Percentiles rank a stretch among this genome's conserved stretches.
Conservation (phyloP, 1,139 yeast genomes). For the Yamadazyma dushanensis region DNA sequence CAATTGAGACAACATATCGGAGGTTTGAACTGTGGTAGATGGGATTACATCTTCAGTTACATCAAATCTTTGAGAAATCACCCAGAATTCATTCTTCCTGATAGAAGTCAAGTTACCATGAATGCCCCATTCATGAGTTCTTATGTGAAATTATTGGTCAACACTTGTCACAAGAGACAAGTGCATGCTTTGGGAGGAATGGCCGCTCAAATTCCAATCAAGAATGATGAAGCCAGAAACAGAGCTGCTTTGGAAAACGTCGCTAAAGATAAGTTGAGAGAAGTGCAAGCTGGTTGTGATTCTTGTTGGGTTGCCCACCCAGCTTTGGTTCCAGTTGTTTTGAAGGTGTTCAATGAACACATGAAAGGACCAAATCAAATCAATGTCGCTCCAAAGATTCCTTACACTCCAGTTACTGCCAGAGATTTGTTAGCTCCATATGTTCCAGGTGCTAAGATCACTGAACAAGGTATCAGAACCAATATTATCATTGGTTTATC, state of each 20-base stretch:
- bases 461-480: conserved; percentile 73
- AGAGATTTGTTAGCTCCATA: conserved; percentile 69
- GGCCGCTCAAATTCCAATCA: conserved; percentile 84
- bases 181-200: conserved; percentile 84
- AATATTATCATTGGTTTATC: conserved; percentile 72
- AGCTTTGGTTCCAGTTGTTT: conserved; percentile 72
- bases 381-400: conserved; percentile 53
- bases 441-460: conserved; percentile 63
- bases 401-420: conserved; percentile 54
- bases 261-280: conserved; percentile 70
- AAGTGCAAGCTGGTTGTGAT: conserved; percentile 74
- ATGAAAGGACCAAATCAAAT: conserved; percentile 87
- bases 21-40: conserved; percentile 79
- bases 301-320: conserved; percentile 88
- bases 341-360: conserved; percentile 74
- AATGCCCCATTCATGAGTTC: conserved; percentile 72
- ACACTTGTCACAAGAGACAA: conserved; percentile 72
- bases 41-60: conserved; percentile 79
- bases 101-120: conserved; percentile 75
- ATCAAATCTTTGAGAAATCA: conserved; percentile 68
- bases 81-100: conserved; percentile 65
- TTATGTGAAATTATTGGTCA: conserved; percentile 64
- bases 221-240: conserved; percentile 64
- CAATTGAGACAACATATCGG: conserved; percentile 74
- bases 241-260: conserved; percentile 70